Base-by-base conservation (phyloP, 2,329 filamentous ascomycete genomes). In the Periglandula ipomoeae region DNA sequence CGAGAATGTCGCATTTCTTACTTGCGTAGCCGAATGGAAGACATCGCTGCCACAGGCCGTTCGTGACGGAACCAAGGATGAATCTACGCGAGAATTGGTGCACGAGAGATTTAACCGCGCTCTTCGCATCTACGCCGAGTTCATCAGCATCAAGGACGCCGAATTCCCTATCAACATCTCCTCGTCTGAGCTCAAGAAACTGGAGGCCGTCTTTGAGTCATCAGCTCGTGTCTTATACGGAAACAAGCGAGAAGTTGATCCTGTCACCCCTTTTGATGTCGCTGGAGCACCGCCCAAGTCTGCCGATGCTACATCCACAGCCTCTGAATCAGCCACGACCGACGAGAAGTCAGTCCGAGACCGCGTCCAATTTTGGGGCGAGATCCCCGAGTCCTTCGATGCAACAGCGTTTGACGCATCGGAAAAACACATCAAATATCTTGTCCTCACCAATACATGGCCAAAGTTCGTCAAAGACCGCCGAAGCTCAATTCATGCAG, bases 361-460 rank as follows among this genome's bases (percentile, higher is more conserved):
- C 27, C 46, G 45, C 9, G 54, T 58, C 5, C 55, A 59, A 19
- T 72, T 65, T 51, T 62, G 62, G 27, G 71, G 70, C 11, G 66
- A 70, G 0, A 68, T 78, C 22, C 69, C 78, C 0, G 61, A 64
- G 0, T 62, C 52, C 0, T 85, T 84, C 48, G 65, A 71, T 44
- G 61, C 66, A 4, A 58, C 59, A 0, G 69, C 84, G 2, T 85
- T 85, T 56, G 79, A 84, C 55, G 69, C 65, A 4, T 78, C 80
- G 0, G 73, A 81, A 57, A 62, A 64, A n/a, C 75, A 73, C 55
- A 76, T 85, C 64, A 84, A 82, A 62, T 81, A 84, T 51, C 70
- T 85, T 5, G 81, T 85, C 4, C 65, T 84, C 50, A 83, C 80
- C 13, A 85, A 85, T 58, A 85, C 82, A 0, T 85, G 82, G 82